Conservation (phyloP, 805 yeast genomes). For the Yarrowia sp. region DNA sequence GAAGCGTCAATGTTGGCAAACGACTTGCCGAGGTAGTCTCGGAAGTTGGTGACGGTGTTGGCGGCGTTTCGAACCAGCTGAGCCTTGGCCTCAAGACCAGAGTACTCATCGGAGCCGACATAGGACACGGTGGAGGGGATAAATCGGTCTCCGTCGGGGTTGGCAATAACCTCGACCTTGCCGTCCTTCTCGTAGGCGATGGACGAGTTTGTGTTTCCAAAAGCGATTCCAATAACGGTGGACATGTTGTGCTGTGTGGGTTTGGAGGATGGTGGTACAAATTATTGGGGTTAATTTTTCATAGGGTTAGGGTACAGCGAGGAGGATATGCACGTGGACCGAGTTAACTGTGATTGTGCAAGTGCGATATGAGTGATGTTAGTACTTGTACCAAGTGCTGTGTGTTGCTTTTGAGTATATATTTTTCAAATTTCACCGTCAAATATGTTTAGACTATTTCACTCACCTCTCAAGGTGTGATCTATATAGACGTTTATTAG, state of each 20-base stretch:
- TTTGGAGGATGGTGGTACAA: neutral
- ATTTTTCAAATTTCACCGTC: too few species aligned
- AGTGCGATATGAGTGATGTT: too few species aligned
- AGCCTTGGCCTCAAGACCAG: conserved; percentile 92
- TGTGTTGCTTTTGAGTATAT: too few species aligned
- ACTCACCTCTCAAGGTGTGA: neutral
- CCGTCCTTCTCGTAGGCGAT: conserved; percentile 90
- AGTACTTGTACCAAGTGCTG: too few species aligned
- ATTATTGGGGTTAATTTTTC: conserved; percentile 17
- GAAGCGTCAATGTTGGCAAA: conserved; percentile 69
- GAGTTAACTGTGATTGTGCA: too few species aligned
- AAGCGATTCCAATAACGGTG: conserved; percentile 85
- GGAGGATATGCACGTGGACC: neutral
- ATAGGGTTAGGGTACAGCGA: conserved; percentile 23
- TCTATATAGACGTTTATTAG: conserved; percentile 5
- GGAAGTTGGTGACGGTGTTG: conserved; percentile 84
- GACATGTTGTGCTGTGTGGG: conserved; percentile 3
- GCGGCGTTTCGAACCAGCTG: conserved; percentile 87
- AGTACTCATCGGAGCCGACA: conserved; percentile 93
- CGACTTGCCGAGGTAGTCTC: conserved; percentile 83
- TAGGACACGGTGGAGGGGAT: conserved; percentile 91
- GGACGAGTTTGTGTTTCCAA: conserved; percentile 94
- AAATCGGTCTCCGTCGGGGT: conserved; percentile 98
- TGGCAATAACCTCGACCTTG: conserved; percentile 94
- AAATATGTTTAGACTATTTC: too few species aligned